Evolutionary conservation across 2,329 filamentous ascomycete genomes (phyloP).

Genomic region (Coleophoma crateriformis): DNA sequence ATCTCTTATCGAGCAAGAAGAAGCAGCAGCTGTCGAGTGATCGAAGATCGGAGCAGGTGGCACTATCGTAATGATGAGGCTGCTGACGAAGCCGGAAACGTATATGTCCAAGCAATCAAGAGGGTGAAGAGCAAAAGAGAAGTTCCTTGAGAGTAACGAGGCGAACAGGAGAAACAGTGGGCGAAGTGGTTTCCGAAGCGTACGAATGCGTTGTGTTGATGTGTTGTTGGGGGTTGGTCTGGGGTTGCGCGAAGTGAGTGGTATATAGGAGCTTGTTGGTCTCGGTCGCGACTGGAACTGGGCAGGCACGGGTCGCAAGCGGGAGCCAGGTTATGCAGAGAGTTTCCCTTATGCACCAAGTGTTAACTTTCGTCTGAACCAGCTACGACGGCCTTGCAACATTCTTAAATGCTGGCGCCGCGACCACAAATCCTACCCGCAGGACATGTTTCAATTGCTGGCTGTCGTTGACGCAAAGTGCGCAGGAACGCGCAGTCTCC

Average conservation of each 20-base stretch:
- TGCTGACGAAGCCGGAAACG: conserved; percentile 15
- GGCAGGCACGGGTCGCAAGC: no score
- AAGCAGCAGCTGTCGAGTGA: conserved; percentile 16
- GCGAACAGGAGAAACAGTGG: conserved; percentile 4
- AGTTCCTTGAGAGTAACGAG: conserved; percentile 4
- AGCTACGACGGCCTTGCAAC: background rate
- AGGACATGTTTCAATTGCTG: conserved; percentile 6
- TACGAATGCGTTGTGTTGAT: background rate
- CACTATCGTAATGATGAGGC: conserved; percentile 6
- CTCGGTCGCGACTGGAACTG: no score
- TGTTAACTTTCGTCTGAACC: background rate
- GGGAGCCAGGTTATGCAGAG: background rate
- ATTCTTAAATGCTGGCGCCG: no score
- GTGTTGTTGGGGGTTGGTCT: conserved; percentile 1
- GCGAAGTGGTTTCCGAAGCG: background rate
- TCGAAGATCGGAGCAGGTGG: conserved; percentile 1
- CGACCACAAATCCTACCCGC: background rate
- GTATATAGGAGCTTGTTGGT: no score
- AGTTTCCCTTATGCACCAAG: background rate
- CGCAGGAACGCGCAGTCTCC: background rate
- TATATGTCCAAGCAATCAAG: conserved; percentile 15
- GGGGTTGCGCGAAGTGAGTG: no score
- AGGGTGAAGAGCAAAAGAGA: conserved; percentile 4
- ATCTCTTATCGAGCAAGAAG: conserved; percentile 18
- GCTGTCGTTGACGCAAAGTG: conserved; percentile 1